phyloP scores from a whole-genome alignment of 2,329 filamentous ascomycete species.

The Westerdykella sp. region DNA sequence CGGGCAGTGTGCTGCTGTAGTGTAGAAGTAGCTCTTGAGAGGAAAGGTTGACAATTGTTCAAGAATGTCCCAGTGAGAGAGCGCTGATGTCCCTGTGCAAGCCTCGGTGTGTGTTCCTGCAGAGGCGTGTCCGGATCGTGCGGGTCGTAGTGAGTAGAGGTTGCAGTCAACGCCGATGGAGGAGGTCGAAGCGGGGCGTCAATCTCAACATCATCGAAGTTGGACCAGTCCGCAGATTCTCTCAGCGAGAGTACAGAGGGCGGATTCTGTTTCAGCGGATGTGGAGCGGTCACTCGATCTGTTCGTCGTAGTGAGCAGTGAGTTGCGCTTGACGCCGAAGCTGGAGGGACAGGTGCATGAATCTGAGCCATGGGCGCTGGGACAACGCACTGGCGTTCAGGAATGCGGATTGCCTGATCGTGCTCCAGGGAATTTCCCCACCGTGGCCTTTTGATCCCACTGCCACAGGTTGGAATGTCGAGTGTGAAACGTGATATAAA shows the following conservation, averaged over 20 bases:
- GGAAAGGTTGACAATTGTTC: constrained; percentile 32
- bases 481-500: constrained; percentile 23
- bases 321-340: constrained; percentile 25
- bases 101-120: constrained; percentile 18
- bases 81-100: constrained; percentile 25
- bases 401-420: background rate
- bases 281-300: constrained; percentile 12
- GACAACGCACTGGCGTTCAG: background rate
- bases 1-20: constrained; percentile 36
- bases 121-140: constrained; percentile 25
- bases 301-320: constrained; percentile 24
- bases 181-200: constrained; percentile 25
- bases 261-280: constrained; percentile 20
- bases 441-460: background rate
- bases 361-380: background rate
- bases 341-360: background rate
- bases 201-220: constrained; percentile 33
- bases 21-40: constrained; percentile 32
- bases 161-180: constrained; percentile 29
- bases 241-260: constrained; percentile 10
- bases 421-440: background rate
- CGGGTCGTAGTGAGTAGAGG: constrained; percentile 30
- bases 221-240: constrained; percentile 10
- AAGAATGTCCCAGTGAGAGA: constrained; percentile 33
- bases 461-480: constrained; percentile 14